phyloP scores from a whole-genome alignment of 306 rosid species.

The Fragaria vesca region DNA sequence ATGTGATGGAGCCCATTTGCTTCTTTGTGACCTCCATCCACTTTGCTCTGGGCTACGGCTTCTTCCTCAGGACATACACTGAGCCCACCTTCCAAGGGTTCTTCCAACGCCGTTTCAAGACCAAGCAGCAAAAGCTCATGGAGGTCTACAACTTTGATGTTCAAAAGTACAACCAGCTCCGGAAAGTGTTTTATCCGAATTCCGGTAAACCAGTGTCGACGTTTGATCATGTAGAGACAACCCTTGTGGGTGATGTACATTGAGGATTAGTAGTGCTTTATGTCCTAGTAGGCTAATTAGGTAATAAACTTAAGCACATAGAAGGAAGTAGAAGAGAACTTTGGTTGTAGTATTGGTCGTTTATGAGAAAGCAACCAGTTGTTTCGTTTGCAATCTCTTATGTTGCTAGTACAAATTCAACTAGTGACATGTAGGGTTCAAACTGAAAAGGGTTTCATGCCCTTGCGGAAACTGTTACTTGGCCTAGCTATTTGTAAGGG shows the following conservation, averaged over 20 bases:
- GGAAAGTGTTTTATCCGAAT: slow-evolving; percentile 46
- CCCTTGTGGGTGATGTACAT: slow-evolving; percentile 4
- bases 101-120: slow-evolving; percentile 48
- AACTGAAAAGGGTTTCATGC: too few species aligned
- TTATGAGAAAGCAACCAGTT: not conserved
- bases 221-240: not conserved
- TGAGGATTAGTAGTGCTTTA: slow-evolving; percentile 4
- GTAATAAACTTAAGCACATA: not conserved
- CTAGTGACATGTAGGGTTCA: not conserved
- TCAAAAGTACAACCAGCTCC: slow-evolving; percentile 40
- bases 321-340: not conserved
- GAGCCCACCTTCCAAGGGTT: slow-evolving; percentile 77
- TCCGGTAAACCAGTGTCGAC: not conserved
- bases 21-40: slow-evolving; percentile 62
- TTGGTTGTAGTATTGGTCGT: not conserved
- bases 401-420: not conserved
- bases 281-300: not conserved
- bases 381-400: not conserved
- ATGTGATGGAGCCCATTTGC: slow-evolving; percentile 97
- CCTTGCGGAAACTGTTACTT: not conserved
- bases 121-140: slow-evolving; percentile 63
- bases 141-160: slow-evolving; percentile 45
- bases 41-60: slow-evolving; percentile 52
- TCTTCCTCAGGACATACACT: slow-evolving; percentile 61
- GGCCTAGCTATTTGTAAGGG: not conserved